Evolutionary conservation across 805 yeast species (phyloP).

Genomic region (Hermanozyma aechmeae): DNA sequence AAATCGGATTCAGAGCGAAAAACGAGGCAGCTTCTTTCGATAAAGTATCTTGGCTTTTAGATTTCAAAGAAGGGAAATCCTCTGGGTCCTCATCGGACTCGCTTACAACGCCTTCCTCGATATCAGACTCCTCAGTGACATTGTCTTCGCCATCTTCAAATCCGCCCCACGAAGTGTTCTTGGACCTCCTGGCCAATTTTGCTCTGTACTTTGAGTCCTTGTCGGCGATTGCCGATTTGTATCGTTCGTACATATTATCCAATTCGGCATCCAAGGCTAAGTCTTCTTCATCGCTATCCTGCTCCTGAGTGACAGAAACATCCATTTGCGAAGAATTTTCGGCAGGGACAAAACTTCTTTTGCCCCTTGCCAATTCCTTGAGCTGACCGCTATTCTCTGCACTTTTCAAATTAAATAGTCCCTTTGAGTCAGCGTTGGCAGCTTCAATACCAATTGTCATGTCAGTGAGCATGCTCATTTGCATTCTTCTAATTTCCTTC

Average conservation of each 20-base stretch:
- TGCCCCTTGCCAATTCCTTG: slow-evolving; percentile 67
- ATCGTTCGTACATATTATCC: slow-evolving; percentile 70
- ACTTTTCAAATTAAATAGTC: slow-evolving; percentile 71
- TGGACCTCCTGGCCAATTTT: slow-evolving; percentile 57
- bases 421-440: slow-evolving; percentile 56
- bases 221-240: slow-evolving; percentile 58
- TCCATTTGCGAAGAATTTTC: too few relatives aligned
- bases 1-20: not conserved
- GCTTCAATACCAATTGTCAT: slow-evolving; percentile 92
- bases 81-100: not conserved
- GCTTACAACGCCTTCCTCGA: slow-evolving; percentile 31
- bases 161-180: slow-evolving; percentile 2
- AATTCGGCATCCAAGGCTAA: slow-evolving; percentile 66
- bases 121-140: slow-evolving; percentile 44
- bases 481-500: slow-evolving; percentile 83
- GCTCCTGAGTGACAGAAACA: too few relatives aligned
- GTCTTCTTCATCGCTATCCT: slow-evolving; percentile 55
- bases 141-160: slow-evolving; percentile 10
- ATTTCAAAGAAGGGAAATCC: not conserved
- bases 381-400: slow-evolving; percentile 85
- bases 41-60: not conserved
- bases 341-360: slow-evolving; percentile 45
- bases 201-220: slow-evolving; percentile 63
- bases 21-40: not conserved
- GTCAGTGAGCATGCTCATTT: slow-evolving; percentile 93